Base-by-base conservation (phyloP, 345 rosid genomes). In the Punica granatum region DNA sequence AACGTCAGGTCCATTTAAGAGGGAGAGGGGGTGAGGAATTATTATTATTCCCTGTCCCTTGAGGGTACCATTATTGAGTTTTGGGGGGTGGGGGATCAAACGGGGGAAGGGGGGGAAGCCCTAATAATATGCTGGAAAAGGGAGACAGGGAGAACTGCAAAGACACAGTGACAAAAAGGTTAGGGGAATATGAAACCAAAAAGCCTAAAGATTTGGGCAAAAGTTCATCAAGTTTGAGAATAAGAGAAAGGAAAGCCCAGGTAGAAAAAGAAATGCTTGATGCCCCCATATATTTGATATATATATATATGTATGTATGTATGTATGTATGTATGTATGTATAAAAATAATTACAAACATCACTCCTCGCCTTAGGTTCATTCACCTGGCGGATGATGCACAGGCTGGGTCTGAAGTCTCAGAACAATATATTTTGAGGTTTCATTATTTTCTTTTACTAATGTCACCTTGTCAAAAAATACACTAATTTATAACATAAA, bases 161-260 rank as follows among this genome's bases (percentile, higher is more conserved):
- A 30, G 25, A 32, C 58, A 60, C 37, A 60, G 63, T 60, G 63
- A 10, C 63, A 60, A 33, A 33, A 61, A 33, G 43, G 65, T 61
- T 61, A 21, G 15, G 26, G 41, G 15, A 37, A 37, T 37, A 56
- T 56, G 65, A 61, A 36, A 61, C 41, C 65, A 5, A 61, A 61
- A 61, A 61, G 63, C 65, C 65, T 33, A 33, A 61, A 61, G 65
- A 33, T 61, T 61, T 6, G 65, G 65, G 39, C 25, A 61, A 61
- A 61, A 33, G 64, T 14, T 8, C 68, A 28, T 3, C 13, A 16
- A 60, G 19, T 13, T 26, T 60, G 15, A 26, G 15, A 3, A 19
- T 19, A 60, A 13, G 11, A n/a, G n/a, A n/a, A n/a, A 3, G 31
- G 19, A 34, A 19, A 26, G 14, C 19, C 10, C 10, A 49, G 6